Percentiles rank a stretch among this genome's conserved stretches.
These are phyloP conservation scores for Nemania sp. DNA, from an alignment of 2,329 filamentous ascomycete species.

Conservation along the genomic window DNA sequence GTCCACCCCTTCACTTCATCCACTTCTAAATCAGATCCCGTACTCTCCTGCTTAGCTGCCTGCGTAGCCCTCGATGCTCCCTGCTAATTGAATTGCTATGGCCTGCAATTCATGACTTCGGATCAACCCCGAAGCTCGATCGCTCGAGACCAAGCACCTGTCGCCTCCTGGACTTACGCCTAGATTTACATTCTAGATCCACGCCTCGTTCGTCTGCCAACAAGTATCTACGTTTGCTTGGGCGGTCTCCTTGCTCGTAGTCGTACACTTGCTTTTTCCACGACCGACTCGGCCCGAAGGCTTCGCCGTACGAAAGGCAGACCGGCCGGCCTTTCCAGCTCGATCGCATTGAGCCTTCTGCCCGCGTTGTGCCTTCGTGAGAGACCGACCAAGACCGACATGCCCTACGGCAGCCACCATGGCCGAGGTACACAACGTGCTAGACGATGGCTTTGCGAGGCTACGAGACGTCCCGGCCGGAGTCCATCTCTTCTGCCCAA, in stretches of 20 bases:
- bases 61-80: neutral
- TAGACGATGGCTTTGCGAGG: conserved; percentile 34
- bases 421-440: conserved; percentile 32
- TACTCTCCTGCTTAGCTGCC: neutral
- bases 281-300: too few species aligned
- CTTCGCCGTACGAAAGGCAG: neutral
- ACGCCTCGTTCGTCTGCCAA: too few species aligned
- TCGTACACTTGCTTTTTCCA: too few species aligned
- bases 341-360: neutral
- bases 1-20: too few species aligned
- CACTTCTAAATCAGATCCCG: neutral
- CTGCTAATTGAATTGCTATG: neutral
- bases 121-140: too few species aligned
- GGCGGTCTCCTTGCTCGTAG: too few species aligned
- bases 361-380: neutral
- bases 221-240: too few species aligned
- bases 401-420: conserved; percentile 32
- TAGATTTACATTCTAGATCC: too few species aligned
- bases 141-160: too few species aligned
- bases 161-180: too few species aligned
- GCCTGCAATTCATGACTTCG: neutral
- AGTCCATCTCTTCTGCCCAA: conserved; percentile 69
- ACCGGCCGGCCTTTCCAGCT: neutral
- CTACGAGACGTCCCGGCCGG: conserved; percentile 28
- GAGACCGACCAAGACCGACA: conserved; percentile 26